Evolutionary conservation across 2,329 filamentous ascomycete species (phyloP).

Genomic region (Byssochlamys sp.): DNA sequence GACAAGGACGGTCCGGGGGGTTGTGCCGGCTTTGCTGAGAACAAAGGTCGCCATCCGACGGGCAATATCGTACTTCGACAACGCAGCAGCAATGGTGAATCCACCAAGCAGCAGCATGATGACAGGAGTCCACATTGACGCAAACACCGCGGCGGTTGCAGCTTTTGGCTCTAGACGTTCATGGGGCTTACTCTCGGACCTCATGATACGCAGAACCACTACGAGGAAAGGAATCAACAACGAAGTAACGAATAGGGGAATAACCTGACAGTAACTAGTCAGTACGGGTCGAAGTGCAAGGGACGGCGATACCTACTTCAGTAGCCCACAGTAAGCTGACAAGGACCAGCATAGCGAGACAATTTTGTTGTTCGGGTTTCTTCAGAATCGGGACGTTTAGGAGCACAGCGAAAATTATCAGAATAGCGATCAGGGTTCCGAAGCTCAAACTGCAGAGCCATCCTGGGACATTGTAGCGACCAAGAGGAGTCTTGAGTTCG

Average conservation of each 20-base stretch:
- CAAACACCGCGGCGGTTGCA: conserved; percentile 75
- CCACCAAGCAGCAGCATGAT: conserved; percentile 96
- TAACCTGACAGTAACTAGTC: conserved; percentile 49
- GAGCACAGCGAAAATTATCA: conserved; percentile 64
- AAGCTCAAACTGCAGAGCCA: conserved; percentile 82
- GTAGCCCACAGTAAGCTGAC: conserved; percentile 94
- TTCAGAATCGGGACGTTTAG: conserved; percentile 74
- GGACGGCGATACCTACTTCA: conserved; percentile 50
- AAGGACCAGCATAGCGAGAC: conserved; percentile 83
- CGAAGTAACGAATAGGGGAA: conserved; percentile 93
- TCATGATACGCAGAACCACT: conserved; percentile 74
- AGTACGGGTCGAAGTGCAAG: not conserved
- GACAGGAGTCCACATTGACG: conserved; percentile 97
- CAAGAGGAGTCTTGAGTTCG: conserved; percentile 69
- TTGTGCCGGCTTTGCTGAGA: conserved; percentile 88
- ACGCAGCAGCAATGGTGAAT: conserved; percentile 86
- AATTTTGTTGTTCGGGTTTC: conserved; percentile 85
- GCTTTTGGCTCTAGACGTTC: conserved; percentile 65
- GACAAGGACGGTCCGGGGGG: conserved; percentile 77
- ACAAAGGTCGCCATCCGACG: conserved; percentile 95
- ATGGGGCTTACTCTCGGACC: conserved; percentile 61
- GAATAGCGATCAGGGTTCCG: conserved; percentile 60
- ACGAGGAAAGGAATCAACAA: conserved; percentile 87
- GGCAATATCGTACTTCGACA: conserved; percentile 95
- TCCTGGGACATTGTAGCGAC: conserved; percentile 61